Evolutionary conservation across 495 filamentous ascomycete species (phyloP).

Genomic region (Hypoxylon cercidicola): DNA sequence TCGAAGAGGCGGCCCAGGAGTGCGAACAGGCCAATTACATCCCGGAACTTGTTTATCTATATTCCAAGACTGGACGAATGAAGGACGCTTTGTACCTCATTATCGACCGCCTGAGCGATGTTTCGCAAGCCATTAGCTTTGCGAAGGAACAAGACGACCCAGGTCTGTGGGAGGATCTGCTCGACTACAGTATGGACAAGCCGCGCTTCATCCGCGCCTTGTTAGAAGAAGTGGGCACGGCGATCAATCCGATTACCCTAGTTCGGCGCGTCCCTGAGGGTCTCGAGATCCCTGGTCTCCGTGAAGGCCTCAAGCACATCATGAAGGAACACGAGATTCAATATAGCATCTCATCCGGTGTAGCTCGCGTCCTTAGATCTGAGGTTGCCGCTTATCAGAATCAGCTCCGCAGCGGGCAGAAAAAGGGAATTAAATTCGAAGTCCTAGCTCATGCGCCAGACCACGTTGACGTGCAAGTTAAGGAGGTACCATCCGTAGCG

Average conservation of each 20-base stretch:
- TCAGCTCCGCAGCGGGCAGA: constrained; percentile 76
- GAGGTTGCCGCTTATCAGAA: constrained; percentile 89
- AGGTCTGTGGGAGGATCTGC: constrained; percentile 92
- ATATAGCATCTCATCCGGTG: constrained; percentile 87
- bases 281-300: constrained; percentile 86
- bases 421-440: constrained; percentile 88
- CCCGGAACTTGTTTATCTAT: constrained; percentile 89
- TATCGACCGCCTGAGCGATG: constrained; percentile 85
- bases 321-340: constrained; percentile 95
- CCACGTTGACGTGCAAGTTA: constrained; percentile 52
- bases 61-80: constrained; percentile 92
- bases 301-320: constrained; percentile 84
- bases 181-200: constrained; percentile 96
- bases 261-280: constrained; percentile 92
- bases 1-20: constrained; percentile 80
- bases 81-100: constrained; percentile 91
- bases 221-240: constrained; percentile 91
- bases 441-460: constrained; percentile 61
- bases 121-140: constrained; percentile 90
- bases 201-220: constrained; percentile 92
- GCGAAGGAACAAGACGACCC: constrained; percentile 91
- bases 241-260: constrained; percentile 88
- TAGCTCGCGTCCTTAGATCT: constrained; percentile 83
- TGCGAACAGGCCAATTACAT: constrained; percentile 84
- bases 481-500: constrained; percentile 33